Evolutionary conservation across 2,329 filamentous ascomycete genomes (phyloP).

Genomic region (Sarocladium brachiariae): DNA sequence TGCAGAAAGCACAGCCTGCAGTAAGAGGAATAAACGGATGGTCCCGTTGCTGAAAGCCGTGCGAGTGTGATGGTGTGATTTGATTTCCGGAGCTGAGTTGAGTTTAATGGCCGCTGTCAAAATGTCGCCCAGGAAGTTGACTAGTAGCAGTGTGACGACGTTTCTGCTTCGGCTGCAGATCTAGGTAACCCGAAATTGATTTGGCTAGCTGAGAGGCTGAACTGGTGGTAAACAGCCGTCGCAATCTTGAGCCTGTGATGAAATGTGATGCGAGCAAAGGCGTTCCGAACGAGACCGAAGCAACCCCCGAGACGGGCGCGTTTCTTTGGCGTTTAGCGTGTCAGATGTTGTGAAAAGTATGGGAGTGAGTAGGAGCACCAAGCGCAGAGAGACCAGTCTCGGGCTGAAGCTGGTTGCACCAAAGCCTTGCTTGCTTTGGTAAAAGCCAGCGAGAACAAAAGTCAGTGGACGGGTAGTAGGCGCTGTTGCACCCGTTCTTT

Average conservation of each 20-base stretch:
- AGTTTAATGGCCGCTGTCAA: background rate
- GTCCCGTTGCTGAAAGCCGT: background rate
- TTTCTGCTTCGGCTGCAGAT: background rate
- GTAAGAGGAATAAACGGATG: background rate
- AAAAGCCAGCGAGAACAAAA: background rate
- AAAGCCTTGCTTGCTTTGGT: background rate
- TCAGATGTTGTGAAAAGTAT: slow-evolving; percentile 1
- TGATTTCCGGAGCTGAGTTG: background rate
- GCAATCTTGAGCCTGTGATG: no score
- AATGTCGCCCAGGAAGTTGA: background rate
- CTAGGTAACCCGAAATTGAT: background rate
- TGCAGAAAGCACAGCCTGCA: slow-evolving; percentile 5
- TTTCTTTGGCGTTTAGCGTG: slow-evolving; percentile 9
- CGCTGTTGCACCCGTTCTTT: background rate
- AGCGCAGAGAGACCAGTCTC: background rate
- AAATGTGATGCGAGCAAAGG: background rate
- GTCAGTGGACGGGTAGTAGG: background rate
- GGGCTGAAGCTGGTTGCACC: background rate
- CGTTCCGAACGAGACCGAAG: background rate
- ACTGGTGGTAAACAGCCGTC: no score
- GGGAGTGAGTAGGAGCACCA: background rate
- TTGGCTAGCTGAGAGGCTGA: background rate
- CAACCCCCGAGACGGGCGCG: background rate
- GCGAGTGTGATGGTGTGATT: slow-evolving; percentile 3
- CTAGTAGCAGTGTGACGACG: background rate